A percentile compares a stretch with the other conserved stretches of the same genome.
These are phyloP conservation scores for Pestalotiopsis sp. DNA, from an alignment of 2,329 filamentous ascomycete species.

Conservation along the genomic window DNA sequence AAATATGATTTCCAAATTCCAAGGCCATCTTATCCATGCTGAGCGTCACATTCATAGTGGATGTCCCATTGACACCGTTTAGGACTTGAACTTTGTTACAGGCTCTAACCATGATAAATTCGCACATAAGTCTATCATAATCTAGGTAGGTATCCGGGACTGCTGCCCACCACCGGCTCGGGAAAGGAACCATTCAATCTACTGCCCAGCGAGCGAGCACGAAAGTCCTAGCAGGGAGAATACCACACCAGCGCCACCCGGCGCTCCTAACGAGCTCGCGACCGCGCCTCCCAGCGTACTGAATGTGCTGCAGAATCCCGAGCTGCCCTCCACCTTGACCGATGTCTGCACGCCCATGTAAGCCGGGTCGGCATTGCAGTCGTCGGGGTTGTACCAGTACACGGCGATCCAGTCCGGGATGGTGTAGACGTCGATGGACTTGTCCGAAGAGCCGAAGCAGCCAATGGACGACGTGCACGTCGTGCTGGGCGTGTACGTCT, in stretches of 20 bases:
- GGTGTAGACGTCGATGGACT: slow-evolving; percentile 3
- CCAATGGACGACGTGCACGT: not conserved
- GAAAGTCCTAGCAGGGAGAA: not conserved
- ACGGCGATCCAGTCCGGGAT: slow-evolving; percentile 6
- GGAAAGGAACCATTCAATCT: not conserved
- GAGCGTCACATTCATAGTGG: too few relatives aligned
- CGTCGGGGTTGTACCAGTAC: not conserved
- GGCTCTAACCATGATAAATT: too few relatives aligned
- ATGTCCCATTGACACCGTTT: too few relatives aligned
- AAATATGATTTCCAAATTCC: too few relatives aligned
- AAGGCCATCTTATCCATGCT: too few relatives aligned
- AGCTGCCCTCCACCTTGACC: slow-evolving; percentile 1
- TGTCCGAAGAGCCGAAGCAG: slow-evolving; percentile 3
- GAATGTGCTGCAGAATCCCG: not conserved
- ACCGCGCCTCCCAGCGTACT: not conserved
- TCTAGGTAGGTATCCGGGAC: too few relatives aligned
- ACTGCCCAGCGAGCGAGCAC: not conserved
- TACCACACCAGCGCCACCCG: not conserved
- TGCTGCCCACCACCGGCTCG: too few relatives aligned
- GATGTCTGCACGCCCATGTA: not conserved
- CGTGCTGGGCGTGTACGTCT: slow-evolving; percentile 1
- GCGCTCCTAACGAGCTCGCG: not conserved
- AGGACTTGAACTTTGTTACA: too few relatives aligned
- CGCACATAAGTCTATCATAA: too few relatives aligned
- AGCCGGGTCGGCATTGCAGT: not conserved